phyloP scores from a whole-genome alignment of 177 flowering plant species.

The Vitis hybrid region DNA sequence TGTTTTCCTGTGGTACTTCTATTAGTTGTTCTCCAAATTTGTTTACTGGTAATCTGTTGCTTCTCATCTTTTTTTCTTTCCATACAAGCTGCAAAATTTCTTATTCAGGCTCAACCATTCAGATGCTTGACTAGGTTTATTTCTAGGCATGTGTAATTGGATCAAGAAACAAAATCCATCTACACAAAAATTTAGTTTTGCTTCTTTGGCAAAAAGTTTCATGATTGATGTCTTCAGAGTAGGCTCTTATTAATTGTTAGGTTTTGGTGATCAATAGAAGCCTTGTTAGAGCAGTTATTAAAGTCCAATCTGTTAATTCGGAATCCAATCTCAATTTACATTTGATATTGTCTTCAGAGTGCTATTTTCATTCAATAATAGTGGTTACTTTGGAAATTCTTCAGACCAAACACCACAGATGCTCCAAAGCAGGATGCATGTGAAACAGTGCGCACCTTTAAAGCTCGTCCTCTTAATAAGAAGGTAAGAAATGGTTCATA shows the following conservation, averaged over 20 bases:
- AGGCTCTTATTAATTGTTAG: background rate
- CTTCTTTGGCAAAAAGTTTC: background rate
- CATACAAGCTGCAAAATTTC: background rate
- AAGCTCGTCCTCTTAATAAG: slow-evolving; percentile 80
- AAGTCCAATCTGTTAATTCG: background rate
- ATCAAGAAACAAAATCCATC: background rate
- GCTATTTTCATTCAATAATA: background rate
- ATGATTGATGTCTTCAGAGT: background rate
- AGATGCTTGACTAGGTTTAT: background rate
- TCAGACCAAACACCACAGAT: slow-evolving; percentile 39
- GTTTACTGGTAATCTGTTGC: background rate
- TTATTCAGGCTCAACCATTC: background rate
- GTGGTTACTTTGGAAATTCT: slow-evolving; percentile 5
- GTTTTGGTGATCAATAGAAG: slow-evolving; percentile 2
- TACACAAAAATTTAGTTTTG: background rate
- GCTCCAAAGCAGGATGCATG: slow-evolving; percentile 36
- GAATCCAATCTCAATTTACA: background rate
- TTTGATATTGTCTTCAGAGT: background rate
- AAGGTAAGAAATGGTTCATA: slow-evolving; percentile 46
- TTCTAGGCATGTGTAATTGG: background rate
- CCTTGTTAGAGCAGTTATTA: background rate
- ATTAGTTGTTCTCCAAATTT: background rate
- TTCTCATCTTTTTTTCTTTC: background rate
- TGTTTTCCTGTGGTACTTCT: background rate
- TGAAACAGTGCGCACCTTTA: slow-evolving; percentile 37